Base-by-base conservation (phyloP, 2,329 filamentous ascomycete species). In the Verticillium nubilum region DNA sequence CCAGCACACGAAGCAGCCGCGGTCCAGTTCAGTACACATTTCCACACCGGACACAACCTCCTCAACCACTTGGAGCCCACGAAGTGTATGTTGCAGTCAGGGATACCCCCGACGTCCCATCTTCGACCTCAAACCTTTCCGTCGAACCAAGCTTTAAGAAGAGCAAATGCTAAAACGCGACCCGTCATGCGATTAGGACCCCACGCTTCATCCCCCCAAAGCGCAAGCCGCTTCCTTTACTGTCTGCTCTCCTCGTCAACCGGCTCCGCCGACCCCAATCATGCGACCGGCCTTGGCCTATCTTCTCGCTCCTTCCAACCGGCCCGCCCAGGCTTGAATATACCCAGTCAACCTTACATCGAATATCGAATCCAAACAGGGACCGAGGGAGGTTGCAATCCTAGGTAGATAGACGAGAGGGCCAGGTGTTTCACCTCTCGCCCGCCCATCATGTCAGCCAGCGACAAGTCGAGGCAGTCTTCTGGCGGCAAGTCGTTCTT, bases 401-500 rank as follows among this genome's bases (percentile, higher is more conserved):
- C 5, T 47, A 37, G 35, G 9, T 15, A 56, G 26, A 28, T 54
- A 31, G 12, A 58, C 54, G 56, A 60, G 58, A 63, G 59, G 56
- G 54, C 58, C 58, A 54, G 61, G 61, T 62, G 59, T 61, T 63
- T 60, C 61, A 60, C 60, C 62, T 63, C 55, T 63, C 56, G 56
- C 62, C 59, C 35, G 59, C 58, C 58, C 64, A 62, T 66, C 69
- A 85, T 86, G 85, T 80, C 86, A 68, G 81, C 84, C 71, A 81
- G 89, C 79, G 88, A 91, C 79, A 92, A 93, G 78, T 82, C 88
- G 69, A 87, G 90, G 75, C 90, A 94, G 80, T 92, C 90, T 65
- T 92, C 91, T 59, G 77, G 78, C 68, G 82, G 82, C 70, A 88
- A 87, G 71, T 91, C 89, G 63, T 92, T 97, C 80, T 97, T 97